Evolutionary conservation across 192 early-diverging fungal genomes (phyloP).

Genomic region (Rhizophlyctis rosea): DNA sequence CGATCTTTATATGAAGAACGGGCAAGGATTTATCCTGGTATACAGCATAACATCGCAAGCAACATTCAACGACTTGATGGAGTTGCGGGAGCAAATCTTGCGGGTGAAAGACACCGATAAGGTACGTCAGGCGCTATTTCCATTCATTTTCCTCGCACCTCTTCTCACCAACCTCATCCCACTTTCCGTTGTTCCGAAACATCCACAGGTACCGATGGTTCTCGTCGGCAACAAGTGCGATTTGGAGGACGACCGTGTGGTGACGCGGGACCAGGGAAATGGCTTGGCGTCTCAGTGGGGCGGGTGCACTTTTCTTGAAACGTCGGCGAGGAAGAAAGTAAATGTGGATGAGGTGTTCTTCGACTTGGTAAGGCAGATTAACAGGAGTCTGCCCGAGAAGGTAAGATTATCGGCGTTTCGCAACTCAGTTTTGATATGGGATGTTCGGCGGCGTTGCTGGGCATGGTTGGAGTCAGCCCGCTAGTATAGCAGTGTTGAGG

Average conservation of each 20-base stretch:
- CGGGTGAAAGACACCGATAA: slow-evolving; percentile 64
- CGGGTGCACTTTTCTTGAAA: slow-evolving; percentile 78
- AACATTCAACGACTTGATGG: slow-evolving; percentile 60
- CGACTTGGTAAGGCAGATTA: slow-evolving; percentile 87
- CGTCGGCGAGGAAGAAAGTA: slow-evolving; percentile 79
- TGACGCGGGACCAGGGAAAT: slow-evolving; percentile 63
- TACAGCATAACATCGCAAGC: slow-evolving; percentile 65
- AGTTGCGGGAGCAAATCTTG: slow-evolving; percentile 60
- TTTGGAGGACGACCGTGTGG: slow-evolving; percentile 61
- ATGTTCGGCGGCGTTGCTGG: no score
- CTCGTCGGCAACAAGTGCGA: slow-evolving; percentile 64
- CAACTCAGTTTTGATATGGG: no score
- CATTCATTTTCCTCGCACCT: neutral
- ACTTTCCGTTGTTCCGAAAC: slow-evolving; percentile 9
- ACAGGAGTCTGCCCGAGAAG: slow-evolving; percentile 73
- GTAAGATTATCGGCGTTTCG: slow-evolving; percentile 17
- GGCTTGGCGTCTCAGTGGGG: slow-evolving; percentile 63
- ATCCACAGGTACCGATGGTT: slow-evolving; percentile 58
- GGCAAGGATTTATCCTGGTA: slow-evolving; percentile 63
- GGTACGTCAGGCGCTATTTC: slow-evolving; percentile 27
- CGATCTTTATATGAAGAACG: slow-evolving; percentile 70
- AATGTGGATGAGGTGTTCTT: slow-evolving; percentile 93
- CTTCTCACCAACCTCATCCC: slow-evolving; percentile 6
- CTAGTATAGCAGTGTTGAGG: neutral
- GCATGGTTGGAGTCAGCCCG: neutral